phyloP scores from a whole-genome alignment of 2,329 filamentous ascomycete species.

The Thielaviopsis ethacetica region DNA sequence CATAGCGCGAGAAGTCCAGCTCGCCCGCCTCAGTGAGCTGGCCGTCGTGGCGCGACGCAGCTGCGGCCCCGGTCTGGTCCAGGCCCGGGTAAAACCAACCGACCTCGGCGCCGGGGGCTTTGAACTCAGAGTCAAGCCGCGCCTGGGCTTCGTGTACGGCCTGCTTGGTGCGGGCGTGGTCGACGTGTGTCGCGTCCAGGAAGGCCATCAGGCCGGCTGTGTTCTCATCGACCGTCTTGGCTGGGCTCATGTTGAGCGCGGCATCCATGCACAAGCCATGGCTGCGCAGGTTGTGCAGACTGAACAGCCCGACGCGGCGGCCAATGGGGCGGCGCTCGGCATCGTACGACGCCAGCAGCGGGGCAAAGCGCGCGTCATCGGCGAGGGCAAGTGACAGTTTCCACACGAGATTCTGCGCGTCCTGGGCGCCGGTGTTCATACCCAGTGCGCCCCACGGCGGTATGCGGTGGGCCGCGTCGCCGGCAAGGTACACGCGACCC shows the following conservation, averaged over 20 bases:
- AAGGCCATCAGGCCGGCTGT: neutral
- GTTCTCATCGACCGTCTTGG: neutral
- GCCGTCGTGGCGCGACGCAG: neutral
- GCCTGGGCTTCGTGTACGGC: neutral
- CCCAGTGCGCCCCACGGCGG: conserved; percentile 20
- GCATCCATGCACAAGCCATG: conserved; percentile 2
- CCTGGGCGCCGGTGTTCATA: conserved; percentile 15
- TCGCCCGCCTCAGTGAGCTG: neutral
- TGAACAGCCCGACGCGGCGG: neutral
- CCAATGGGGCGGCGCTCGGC: conserved; percentile 4
- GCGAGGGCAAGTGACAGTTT: conserved; percentile 1
- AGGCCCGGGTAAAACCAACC: conserved; percentile 3
- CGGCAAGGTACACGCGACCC: conserved; percentile 19
- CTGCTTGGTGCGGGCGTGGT: neutral
- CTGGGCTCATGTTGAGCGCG: conserved; percentile 4
- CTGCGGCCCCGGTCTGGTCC: neutral
- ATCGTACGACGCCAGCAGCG: neutral
- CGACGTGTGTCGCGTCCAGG: neutral
- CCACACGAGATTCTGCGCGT: conserved; percentile 5
- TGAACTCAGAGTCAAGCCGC: conserved; percentile 3
- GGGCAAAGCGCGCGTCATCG: neutral
- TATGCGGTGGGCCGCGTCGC: conserved; percentile 21
- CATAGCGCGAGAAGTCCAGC: neutral
- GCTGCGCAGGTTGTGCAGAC: conserved; percentile 3
- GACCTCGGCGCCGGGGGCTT: conserved; percentile 2